Conservation (phyloP, 2,329 filamentous ascomycete genomes). For the Pseudogymnoascus sp. region DNA sequence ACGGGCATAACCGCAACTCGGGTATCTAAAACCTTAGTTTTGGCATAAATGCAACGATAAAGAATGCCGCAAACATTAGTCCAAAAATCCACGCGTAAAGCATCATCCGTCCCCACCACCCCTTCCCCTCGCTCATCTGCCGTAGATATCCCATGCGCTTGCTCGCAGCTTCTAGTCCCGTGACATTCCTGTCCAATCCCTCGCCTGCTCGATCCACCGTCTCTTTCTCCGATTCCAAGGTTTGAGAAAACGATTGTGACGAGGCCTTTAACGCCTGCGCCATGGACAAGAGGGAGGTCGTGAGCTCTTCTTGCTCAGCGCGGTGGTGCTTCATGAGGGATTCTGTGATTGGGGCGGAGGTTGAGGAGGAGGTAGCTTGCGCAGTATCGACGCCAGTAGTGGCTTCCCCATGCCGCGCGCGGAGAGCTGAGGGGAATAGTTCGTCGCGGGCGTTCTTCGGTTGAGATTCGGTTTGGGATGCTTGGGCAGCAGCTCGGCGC, state of each 20-base stretch:
- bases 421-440: slow-evolving; percentile 17
- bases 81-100: slow-evolving; percentile 79
- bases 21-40: slow-evolving; percentile 71
- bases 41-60: slow-evolving; percentile 78
- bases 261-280: slow-evolving; percentile 70
- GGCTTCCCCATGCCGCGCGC: slow-evolving; percentile 17
- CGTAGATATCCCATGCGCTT: slow-evolving; percentile 69
- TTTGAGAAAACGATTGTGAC: slow-evolving; percentile 62
- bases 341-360: slow-evolving; percentile 47
- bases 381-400: slow-evolving; percentile 6
- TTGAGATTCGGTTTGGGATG: neutral
- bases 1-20: neutral
- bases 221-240: slow-evolving; percentile 65
- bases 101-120: slow-evolving; percentile 77
- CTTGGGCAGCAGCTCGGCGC: neutral
- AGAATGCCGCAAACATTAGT: slow-evolving; percentile 67
- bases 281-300: slow-evolving; percentile 72
- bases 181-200: slow-evolving; percentile 69
- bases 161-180: slow-evolving; percentile 68
- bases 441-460: slow-evolving; percentile 11
- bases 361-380: slow-evolving; percentile 25
- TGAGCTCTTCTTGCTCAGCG: slow-evolving; percentile 74
- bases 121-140: slow-evolving; percentile 78
- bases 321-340: slow-evolving; percentile 69
- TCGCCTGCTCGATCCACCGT: slow-evolving; percentile 63